phyloP scores from a whole-genome alignment of 208 protist genomes.

The Leishmania martiniquensis region DNA sequence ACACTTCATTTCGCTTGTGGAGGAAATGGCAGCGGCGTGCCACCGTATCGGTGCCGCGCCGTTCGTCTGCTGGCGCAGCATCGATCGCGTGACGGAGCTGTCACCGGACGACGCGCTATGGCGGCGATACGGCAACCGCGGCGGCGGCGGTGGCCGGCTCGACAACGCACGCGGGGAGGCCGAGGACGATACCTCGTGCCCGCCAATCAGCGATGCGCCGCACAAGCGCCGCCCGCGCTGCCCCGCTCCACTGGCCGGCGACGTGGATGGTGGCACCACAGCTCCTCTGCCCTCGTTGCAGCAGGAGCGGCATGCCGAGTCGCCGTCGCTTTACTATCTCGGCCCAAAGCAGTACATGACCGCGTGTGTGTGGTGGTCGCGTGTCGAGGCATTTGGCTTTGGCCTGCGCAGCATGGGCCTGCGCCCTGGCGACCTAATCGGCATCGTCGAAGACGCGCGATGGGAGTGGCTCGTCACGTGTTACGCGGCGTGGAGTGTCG shows the following conservation, averaged over 20 bases:
- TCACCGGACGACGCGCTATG: conserved; percentile 5
- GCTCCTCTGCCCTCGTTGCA: neutral
- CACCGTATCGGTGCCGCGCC: conserved; percentile 14
- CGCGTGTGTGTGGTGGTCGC: conserved; percentile 50
- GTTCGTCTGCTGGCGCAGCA: conserved; percentile 26
- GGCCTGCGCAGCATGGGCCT: conserved; percentile 63
- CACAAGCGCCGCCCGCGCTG: neutral
- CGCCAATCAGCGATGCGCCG: neutral
- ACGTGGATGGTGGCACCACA: neutral
- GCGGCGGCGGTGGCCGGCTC: conserved; percentile 1
- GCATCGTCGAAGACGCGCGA: conserved; percentile 61
- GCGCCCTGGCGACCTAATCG: conserved; percentile 41
- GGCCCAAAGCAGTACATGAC: conserved; percentile 54
- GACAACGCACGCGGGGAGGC: conserved; percentile 19
- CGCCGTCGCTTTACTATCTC: conserved; percentile 40
- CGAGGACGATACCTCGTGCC: conserved; percentile 17
- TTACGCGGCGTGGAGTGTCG: conserved; percentile 62
- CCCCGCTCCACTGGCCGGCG: neutral
- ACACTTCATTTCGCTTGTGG: conserved; percentile 25
- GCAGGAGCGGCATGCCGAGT: neutral
- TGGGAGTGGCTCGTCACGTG: conserved; percentile 81
- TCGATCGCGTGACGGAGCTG: conserved; percentile 30
- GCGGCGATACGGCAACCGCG: neutral
- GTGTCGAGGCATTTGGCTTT: conserved; percentile 47
- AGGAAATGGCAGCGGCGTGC: conserved; percentile 34